Percentiles rank a stretch among this genome's conserved stretches.
phyloP scores from a whole-genome alignment of 345 rosid genomes.

The Physaria fendleri region DNA sequence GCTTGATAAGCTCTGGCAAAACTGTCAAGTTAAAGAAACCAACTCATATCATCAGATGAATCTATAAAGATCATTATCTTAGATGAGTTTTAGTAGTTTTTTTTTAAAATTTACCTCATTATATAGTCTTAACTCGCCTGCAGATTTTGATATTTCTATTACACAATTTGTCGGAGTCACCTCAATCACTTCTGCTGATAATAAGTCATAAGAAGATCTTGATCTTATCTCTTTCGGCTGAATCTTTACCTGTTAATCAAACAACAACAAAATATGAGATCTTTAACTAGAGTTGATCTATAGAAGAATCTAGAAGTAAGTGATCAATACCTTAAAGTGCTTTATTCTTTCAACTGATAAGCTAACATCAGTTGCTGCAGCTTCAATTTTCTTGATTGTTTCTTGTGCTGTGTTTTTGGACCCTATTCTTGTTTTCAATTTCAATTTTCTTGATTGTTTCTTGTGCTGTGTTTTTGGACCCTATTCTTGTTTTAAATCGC shows the following conservation, averaged over 20 bases:
- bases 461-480: slow-evolving; percentile 55
- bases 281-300: background rate
- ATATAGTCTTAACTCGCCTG: slow-evolving; percentile 55
- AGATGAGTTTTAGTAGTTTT: background rate
- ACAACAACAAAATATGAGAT: background rate
- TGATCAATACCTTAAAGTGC: slow-evolving; percentile 46
- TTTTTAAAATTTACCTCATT: slow-evolving; percentile 44
- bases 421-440: slow-evolving; percentile 58
- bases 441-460: slow-evolving; percentile 75
- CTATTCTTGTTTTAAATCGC: slow-evolving; percentile 57
- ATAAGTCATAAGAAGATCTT: slow-evolving; percentile 52
- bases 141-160: slow-evolving; percentile 75
- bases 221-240: slow-evolving; percentile 47
- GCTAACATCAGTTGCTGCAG: slow-evolving; percentile 60
- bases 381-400: slow-evolving; percentile 77
- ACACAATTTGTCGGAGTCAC: slow-evolving; percentile 86
- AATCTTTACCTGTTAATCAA: slow-evolving; percentile 55
- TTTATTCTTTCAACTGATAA: slow-evolving; percentile 53
- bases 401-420: slow-evolving; percentile 60
- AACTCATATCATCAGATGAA: slow-evolving; percentile 2
- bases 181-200: slow-evolving; percentile 79
- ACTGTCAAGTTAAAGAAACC: slow-evolving; percentile 34
- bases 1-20: slow-evolving; percentile 70
- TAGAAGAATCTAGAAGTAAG: background rate
- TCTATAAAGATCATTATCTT: background rate